A percentile compares a stretch with the other conserved stretches of the same genome.
phyloP scores from a whole-genome alignment of 345 rosid genomes.

The Mallotus nudiflorus region DNA sequence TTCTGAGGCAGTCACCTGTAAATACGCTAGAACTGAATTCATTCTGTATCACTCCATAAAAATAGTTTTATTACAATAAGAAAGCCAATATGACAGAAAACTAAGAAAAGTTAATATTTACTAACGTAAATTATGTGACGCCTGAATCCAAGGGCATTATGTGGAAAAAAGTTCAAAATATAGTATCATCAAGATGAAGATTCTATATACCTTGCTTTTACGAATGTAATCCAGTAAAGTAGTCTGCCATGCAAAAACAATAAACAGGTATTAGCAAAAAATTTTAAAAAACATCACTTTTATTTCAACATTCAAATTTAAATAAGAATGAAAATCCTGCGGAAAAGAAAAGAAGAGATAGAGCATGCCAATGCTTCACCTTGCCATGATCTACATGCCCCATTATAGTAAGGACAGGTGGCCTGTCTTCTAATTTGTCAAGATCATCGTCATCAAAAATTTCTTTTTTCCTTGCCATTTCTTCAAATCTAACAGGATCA shows the following conservation, averaged over 20 bases:
- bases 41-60: neutral
- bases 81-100: neutral
- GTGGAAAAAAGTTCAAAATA: slow-evolving; percentile 4
- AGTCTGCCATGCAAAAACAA: slow-evolving; percentile 61
- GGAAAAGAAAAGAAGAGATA: neutral
- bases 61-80: neutral
- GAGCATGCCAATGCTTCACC: slow-evolving; percentile 37
- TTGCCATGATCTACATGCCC: slow-evolving; percentile 99
- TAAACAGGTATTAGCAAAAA: slow-evolving; percentile 34
- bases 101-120: neutral
- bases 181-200: slow-evolving; percentile 19
- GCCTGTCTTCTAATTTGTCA: slow-evolving; percentile 86
- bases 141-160: slow-evolving; percentile 1
- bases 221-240: slow-evolving; percentile 92
- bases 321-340: neutral
- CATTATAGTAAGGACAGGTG: slow-evolving; percentile 99
- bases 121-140: slow-evolving; percentile 1
- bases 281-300: slow-evolving; percentile 11
- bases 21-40: slow-evolving; percentile 11
- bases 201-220: slow-evolving; percentile 77
- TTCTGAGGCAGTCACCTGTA: slow-evolving; percentile 93
- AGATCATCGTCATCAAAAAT: slow-evolving; percentile 81
- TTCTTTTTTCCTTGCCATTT: slow-evolving; percentile 89
- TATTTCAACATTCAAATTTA: neutral
- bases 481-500: slow-evolving; percentile 70